Evolutionary conservation across 1,284 basidiomycete species (phyloP), one percentile per base, ranked within the genome.

Genomic region (Trametes pubescens): DNA sequence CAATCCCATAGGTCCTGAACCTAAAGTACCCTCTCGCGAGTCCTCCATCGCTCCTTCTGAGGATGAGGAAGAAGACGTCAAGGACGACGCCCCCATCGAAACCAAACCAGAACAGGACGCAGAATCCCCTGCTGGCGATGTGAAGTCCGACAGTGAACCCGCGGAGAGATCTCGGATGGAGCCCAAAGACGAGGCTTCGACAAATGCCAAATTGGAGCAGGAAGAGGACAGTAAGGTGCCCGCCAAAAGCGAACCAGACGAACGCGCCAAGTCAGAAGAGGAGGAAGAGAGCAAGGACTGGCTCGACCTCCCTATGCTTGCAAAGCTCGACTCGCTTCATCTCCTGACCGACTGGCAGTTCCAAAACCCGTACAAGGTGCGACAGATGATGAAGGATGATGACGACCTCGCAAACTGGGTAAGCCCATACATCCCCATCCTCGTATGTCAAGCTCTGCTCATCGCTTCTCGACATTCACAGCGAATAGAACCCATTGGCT

Each of bases 401-500:
- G 91, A 92, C 67, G 91, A 93, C 49, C 78, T 79, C 63, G 91
- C 90, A 29, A 78, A 82, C 47, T 94, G 92, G 92, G 92, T 92
- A 66, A 68, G 88, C 29, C 8, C 29, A 3, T 83, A 14, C 29
- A 7, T 1, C 35, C 29, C 29, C 57, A 55, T 32, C 61, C 26
- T 35, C 52, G 66, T 18, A 66, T 32, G 3, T 6, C 44, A 55
- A 35, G 35, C 11, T 47, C 70, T 52, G 13, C 40, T 16, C 26
- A 7, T 47, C 51, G 3, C 35, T 8, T 22, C 14, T 49, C 51
- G n/a, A 51, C 16, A 13, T 13, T 46, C 46, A 47, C 71, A 95
- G 93, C 88, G 94, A 34, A 88, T 93, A 59, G 92, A 95, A 72
- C 94, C 95, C 2, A 88, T 95, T 68, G 95, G 95, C 9, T 93